Percentiles rank a stretch among this genome's conserved stretches.
Evolutionary conservation across 345 rosid species (phyloP).

Genomic region (Microcos paniculata): DNA sequence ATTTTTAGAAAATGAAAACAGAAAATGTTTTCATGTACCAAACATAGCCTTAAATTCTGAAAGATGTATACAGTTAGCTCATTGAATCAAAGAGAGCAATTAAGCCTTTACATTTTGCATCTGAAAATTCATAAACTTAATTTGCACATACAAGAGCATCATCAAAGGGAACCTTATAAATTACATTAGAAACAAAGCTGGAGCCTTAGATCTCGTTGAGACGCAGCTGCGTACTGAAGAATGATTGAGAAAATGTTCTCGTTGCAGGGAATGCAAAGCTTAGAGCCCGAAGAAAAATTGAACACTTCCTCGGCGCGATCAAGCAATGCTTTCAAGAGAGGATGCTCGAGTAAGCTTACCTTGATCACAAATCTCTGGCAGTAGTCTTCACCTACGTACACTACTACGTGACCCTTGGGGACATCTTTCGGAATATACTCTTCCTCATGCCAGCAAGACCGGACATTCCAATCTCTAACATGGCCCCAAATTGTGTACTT

Average conservation of each 20-base stretch:
- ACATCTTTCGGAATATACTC: slow-evolving; percentile 33
- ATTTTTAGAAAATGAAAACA: too few species aligned
- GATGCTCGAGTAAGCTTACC: slow-evolving; percentile 28
- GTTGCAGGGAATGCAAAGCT: slow-evolving; percentile 35
- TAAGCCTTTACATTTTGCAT: too few species aligned
- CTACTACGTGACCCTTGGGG: slow-evolving; percentile 39
- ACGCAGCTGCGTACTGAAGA: slow-evolving; percentile 12
- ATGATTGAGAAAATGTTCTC: slow-evolving; percentile 25
- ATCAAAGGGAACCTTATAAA: too few species aligned
- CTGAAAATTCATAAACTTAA: too few species aligned
- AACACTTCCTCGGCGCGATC: slow-evolving; percentile 36
- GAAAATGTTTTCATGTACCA: too few species aligned
- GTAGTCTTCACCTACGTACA: slow-evolving; percentile 37
- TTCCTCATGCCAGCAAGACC: background rate
- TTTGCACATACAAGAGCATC: too few species aligned
- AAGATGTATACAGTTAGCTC: too few species aligned
- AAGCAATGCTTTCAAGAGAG: slow-evolving; percentile 35
- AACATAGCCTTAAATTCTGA: too few species aligned
- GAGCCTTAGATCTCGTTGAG: slow-evolving; percentile 8
- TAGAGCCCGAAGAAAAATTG: slow-evolving; percentile 23
- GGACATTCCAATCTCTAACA: background rate
- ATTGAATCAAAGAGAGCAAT: too few species aligned
- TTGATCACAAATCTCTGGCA: slow-evolving; percentile 34
- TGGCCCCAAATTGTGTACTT: background rate
- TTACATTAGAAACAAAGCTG: slow-evolving; percentile 8